phyloP scores from a whole-genome alignment of 2,329 filamentous ascomycete species.

The Fonsecaea erecta region DNA sequence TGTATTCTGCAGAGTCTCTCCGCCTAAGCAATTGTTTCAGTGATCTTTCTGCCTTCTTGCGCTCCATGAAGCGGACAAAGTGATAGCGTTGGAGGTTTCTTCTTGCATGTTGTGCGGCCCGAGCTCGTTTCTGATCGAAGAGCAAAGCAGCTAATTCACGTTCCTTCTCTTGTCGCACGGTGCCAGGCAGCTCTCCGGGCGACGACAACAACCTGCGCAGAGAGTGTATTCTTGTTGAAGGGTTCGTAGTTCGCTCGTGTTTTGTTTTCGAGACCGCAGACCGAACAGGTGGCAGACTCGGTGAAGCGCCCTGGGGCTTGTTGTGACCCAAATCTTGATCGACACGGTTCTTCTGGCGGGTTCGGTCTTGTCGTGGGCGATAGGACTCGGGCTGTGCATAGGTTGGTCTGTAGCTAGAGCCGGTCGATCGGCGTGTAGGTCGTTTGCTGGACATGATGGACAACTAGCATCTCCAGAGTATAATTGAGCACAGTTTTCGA shows the following conservation, averaged over 20 bases:
- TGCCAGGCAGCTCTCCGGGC: slow-evolving; percentile 56
- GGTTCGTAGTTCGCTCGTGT: slow-evolving; percentile 33
- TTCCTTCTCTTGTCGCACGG: slow-evolving; percentile 62
- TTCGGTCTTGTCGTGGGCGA: slow-evolving; percentile 4
- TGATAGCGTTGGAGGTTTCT: slow-evolving; percentile 67
- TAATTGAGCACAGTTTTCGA: too few species aligned
- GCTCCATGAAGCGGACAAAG: slow-evolving; percentile 67
- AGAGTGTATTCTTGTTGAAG: slow-evolving; percentile 37
- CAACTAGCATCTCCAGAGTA: not conserved
- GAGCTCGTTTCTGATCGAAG: slow-evolving; percentile 58
- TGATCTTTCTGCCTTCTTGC: slow-evolving; percentile 54
- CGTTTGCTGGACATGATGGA: slow-evolving; percentile 18
- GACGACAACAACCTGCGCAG: slow-evolving; percentile 33
- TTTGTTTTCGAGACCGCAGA: slow-evolving; percentile 33
- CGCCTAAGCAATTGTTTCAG: slow-evolving; percentile 44
- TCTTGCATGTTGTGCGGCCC: slow-evolving; percentile 55
- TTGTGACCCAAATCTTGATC: not conserved
- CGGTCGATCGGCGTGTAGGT: not conserved
- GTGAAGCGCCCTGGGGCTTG: not conserved
- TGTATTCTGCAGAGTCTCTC: slow-evolving; percentile 7
- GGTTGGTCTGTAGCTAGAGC: not conserved
- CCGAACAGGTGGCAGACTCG: slow-evolving; percentile 12
- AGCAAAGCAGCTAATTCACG: slow-evolving; percentile 62
- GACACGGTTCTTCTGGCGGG: not conserved
- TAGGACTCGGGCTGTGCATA: not conserved